Percentiles rank a stretch among this genome's conserved stretches.
phyloP scores from a whole-genome alignment of 192 early-diverging fungal genomes.

The Umbelopsis sp. region DNA sequence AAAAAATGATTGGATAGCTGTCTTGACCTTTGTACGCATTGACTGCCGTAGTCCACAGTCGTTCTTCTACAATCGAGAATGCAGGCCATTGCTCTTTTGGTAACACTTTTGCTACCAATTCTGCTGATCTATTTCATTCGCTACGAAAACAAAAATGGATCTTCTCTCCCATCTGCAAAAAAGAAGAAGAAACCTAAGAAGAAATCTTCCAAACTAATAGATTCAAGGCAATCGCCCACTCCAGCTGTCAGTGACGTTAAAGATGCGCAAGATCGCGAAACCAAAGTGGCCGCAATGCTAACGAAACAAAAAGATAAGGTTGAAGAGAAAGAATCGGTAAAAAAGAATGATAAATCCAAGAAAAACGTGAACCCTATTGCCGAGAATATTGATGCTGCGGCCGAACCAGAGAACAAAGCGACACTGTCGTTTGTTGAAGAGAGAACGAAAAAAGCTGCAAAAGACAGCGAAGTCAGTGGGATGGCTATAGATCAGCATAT shows the following conservation, averaged over 20 bases:
- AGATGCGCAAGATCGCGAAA: neutral
- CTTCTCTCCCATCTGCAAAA: neutral
- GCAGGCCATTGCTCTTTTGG: slow-evolving; percentile 24
- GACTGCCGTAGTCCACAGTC: neutral
- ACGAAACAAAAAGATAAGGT: neutral
- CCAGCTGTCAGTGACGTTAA: neutral
- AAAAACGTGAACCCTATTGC: neutral
- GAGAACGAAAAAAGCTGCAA: neutral
- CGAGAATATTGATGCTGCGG: neutral
- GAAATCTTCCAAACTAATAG: neutral
- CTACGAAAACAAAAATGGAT: neutral
- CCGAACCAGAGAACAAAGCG: neutral
- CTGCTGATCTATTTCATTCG: slow-evolving; percentile 7
- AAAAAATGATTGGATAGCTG: neutral
- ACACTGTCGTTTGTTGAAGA: neutral
- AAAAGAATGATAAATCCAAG: neutral
- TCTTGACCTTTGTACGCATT: neutral
- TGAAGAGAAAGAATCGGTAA: too few relatives aligned
- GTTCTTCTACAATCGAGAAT: neutral
- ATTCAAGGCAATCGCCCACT: neutral
- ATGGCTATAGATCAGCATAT: slow-evolving; percentile 33
- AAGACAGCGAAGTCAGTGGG: neutral
- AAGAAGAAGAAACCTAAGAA: slow-evolving; percentile 30
- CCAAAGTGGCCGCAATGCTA: neutral
- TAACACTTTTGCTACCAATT: slow-evolving; percentile 25